Base-by-base conservation (phyloP, 2,329 filamentous ascomycete genomes). In the Ascochyta viciae-villosae region DNA sequence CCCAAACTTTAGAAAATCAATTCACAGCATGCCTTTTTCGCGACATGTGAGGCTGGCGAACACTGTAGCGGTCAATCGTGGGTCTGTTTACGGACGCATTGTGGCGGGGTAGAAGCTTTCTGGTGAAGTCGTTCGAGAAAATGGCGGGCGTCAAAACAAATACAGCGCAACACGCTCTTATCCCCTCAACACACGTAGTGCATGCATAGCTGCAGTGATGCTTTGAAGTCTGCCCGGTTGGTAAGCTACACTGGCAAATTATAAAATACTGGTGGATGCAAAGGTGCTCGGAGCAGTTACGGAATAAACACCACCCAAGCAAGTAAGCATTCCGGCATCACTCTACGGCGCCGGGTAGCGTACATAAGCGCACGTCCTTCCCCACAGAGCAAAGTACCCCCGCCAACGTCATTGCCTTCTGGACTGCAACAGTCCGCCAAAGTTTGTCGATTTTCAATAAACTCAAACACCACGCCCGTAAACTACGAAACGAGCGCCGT, bases 321-420 rank as follows among this genome's bases (percentile, higher is more conserved):
- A 55, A 27, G 23, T n/a, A 29, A 42, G 23, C 27, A 55, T 50
- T 55, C 53, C 53, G 46, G 41, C 41, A 10, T 31, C 31, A 23
- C 22, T 22, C 16, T 45, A 10, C 33, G 34, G 31, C 45, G 35
- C 31, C 37, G 42, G 39, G 19, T 34, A 48, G 33, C 45, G 52
- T 50, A 50, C 53, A 47, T 50, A 50, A 55, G 47, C 53, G 53
- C 47, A 41, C 52, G 41, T 27, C 44, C 35, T n/a, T 48, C 44
- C 46, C 46, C 52, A 50, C 40, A 26, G 39, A 45, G 22, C 15
- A 41, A 9, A 37, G 34, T 24, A 34, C 35, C 46, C 46, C 41
- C 46, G 12, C 53, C 41, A 50, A 50, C 53, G 37, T 50, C 53
- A 50, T 50, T 37, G 13, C 37, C 23, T 37, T 38, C 12, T 48